Percentiles rank a stretch among this genome's conserved stretches.
phyloP scores from a whole-genome alignment of 805 yeast genomes.

The Clavispora carvajalis region DNA sequence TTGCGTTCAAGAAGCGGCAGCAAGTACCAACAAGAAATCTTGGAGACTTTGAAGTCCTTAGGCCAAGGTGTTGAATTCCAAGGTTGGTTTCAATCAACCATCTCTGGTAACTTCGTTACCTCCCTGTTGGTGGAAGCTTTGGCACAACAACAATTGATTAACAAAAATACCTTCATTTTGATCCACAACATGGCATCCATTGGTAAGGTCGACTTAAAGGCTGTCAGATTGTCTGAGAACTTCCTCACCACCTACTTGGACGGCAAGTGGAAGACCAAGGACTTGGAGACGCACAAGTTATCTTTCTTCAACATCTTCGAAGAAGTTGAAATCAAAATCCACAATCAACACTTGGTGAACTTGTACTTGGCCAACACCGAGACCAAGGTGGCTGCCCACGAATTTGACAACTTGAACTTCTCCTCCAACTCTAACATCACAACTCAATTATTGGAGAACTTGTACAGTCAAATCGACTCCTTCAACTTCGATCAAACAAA shows the following conservation, averaged over 20 bases:
- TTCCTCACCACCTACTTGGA: constrained; percentile 54
- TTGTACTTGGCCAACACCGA: constrained; percentile 39
- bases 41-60: constrained; percentile 54
- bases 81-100: constrained; percentile 78
- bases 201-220: constrained; percentile 58
- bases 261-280: constrained; percentile 62
- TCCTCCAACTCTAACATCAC: constrained; percentile 40
- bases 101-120: constrained; percentile 65
- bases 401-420: constrained; percentile 36
- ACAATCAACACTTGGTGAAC: constrained; percentile 64
- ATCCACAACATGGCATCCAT: constrained; percentile 69
- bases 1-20: constrained; percentile 56
- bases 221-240: constrained; percentile 58
- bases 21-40: constrained; percentile 63
- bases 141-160: constrained; percentile 55
- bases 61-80: constrained; percentile 65
- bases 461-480: constrained; percentile 66
- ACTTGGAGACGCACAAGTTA: constrained; percentile 53
- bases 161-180: constrained; percentile 52
- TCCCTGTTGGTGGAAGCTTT: constrained; percentile 64
- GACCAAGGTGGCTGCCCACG: constrained; percentile 15
- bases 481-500: constrained; percentile 74
- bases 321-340: constrained; percentile 62
- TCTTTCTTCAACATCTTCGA: constrained; percentile 63
- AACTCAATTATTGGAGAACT: constrained; percentile 51